phyloP scores from a whole-genome alignment of 140 eudicot genomes.

The Ambrosia hybrid region DNA sequence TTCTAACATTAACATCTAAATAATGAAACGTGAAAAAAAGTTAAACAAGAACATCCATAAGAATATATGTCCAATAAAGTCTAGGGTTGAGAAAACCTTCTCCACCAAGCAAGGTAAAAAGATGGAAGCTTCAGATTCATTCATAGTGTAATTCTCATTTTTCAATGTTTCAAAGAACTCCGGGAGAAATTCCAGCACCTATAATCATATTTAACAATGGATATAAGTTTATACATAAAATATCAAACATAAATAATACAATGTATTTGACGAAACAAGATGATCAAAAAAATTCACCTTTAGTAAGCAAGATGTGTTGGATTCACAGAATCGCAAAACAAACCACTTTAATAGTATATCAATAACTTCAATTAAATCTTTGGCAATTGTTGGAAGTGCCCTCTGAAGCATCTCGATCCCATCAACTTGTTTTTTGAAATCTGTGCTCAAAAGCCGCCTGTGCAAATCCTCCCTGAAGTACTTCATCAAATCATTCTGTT shows the following conservation, averaged over 20 bases:
- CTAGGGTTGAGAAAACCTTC: slow-evolving; percentile 54
- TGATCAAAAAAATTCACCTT: slow-evolving; percentile 49
- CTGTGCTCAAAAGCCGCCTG: slow-evolving; percentile 79
- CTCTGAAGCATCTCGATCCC: slow-evolving; percentile 96
- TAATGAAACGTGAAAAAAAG: too few relatives aligned
- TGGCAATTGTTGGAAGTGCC: slow-evolving; percentile 80
- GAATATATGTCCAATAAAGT: neutral
- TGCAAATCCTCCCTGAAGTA: slow-evolving; percentile 94
- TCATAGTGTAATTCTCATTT: slow-evolving; percentile 82
- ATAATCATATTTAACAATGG: slow-evolving; percentile 12
- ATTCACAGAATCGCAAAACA: slow-evolving; percentile 92
- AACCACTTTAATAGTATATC: slow-evolving; percentile 93
- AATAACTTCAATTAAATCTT: slow-evolving; percentile 75
- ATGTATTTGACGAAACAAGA: slow-evolving; percentile 9
- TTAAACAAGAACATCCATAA: too few relatives aligned
- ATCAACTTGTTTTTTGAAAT: slow-evolving; percentile 97
- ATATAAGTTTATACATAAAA: neutral
- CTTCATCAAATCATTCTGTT: slow-evolving; percentile 84
- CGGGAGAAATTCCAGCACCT: slow-evolving; percentile 96
- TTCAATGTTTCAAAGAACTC: slow-evolving; percentile 74
- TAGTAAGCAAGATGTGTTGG: slow-evolving; percentile 92
- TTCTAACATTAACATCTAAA: too few relatives aligned
- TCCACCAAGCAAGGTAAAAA: slow-evolving; percentile 97
- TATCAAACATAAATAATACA: neutral
- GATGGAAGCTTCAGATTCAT: slow-evolving; percentile 92